Base-by-base conservation (phyloP, 495 filamentous ascomycete species). In the Elaphomyces granulatus region DNA sequence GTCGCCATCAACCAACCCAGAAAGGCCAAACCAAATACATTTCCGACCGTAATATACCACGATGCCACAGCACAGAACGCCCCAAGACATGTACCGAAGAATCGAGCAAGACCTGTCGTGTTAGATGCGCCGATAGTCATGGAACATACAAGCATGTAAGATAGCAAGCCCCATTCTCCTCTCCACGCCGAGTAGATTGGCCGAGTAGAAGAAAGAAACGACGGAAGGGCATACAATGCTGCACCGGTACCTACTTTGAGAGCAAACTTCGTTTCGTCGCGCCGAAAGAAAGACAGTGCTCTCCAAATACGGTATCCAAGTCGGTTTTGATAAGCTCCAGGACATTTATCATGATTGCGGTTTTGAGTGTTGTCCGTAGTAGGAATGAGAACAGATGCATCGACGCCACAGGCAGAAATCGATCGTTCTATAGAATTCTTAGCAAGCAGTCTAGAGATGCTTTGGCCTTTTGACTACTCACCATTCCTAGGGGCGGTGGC, bases 81-180 rank as follows among this genome's bases (percentile, higher is more conserved):
- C 15, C 90, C 90, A 16, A 94, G 61, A 41, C 82, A 70, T 4
- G 87, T 96, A 38, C 90, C 90, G n/a, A 81, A 59, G 48, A 95
- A 90, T 43, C 90, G 78, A 39, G 84, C 70, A 59, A 70, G 75
- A 3, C 85, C 86, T 3, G 88, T 93, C 15, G 87, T 93, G 49
- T 96, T 98, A 10, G 85, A 83, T 15, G 88, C 83, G 8, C 90
- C 90, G 31, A 94, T 85, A 0, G 88, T 96, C 88, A 95, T 95
- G 4, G 83, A 82, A 55, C 88, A 94, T 14, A 98, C 90, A 39
- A 96, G 72, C 90, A 98, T 98, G 62, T 94, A 98, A 0, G 88
- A 94, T 28, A 96, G 55, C 1, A 96, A 66, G 9, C 88, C 90
- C 90, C 90, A 98, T 69, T 98, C 90, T 1, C 88, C 90, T 48